Conservation (phyloP, 768 basidiomycete genomes). For the Brasilioporus rufonigricans region DNA sequence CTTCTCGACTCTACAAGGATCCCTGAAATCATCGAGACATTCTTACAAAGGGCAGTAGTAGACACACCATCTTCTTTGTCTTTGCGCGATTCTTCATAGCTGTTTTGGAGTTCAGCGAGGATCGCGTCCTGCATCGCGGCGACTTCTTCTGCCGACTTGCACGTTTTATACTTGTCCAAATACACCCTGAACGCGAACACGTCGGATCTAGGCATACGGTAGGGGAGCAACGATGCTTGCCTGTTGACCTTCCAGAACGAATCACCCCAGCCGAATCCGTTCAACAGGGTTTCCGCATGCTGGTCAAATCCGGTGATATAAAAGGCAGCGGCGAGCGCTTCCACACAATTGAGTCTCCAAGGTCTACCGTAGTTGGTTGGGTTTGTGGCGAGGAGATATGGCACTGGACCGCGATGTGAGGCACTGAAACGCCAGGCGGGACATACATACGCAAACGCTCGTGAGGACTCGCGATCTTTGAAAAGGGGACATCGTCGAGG, state of each 20-base stretch:
- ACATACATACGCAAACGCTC: conserved; percentile 76
- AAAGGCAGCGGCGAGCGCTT: conserved; percentile 92
- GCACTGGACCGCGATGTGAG: conserved; percentile 56
- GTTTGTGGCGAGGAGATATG: conserved; percentile 93
- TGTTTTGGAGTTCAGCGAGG: conserved; percentile 64
- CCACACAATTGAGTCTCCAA: conserved; percentile 93
- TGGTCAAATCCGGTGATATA: conserved; percentile 86
- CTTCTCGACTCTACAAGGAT: no score
- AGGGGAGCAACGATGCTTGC: no score
- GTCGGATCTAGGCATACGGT: no score
- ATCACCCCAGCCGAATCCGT: conserved; percentile 88
- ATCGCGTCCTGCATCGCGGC: conserved; percentile 60
- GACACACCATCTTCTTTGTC: conserved; percentile 42
- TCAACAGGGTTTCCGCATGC: conserved; percentile 76
- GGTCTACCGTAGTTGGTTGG: conserved; percentile 98
- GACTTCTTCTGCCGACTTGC: conserved; percentile 60
- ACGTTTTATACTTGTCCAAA: conserved; percentile 75
- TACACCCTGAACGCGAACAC: conserved; percentile 41
- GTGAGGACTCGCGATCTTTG: conserved; percentile 89
- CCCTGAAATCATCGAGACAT: no score
- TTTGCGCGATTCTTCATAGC: conserved; percentile 56
- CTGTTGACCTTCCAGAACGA: conserved; percentile 86
- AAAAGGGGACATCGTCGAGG: conserved; percentile 90
- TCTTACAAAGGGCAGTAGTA: no score
- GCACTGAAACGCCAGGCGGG: neutral